A percentile compares a stretch with the other conserved stretches of the same genome.
Conservation (phyloP, 345 rosid species). For the Brassica rapa region DNA sequence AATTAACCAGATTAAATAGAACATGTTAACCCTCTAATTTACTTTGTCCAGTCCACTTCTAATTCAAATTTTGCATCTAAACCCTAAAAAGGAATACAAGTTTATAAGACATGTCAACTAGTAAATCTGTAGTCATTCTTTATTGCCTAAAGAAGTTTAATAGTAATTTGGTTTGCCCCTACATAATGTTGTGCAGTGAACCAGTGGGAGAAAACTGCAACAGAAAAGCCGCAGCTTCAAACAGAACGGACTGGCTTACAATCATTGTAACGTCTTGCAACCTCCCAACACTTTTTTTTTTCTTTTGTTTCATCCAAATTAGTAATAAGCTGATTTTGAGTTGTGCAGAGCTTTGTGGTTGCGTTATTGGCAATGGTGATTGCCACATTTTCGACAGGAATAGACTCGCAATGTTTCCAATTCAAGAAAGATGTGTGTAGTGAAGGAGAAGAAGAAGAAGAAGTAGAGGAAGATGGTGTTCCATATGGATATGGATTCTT, state of each 20-base stretch:
- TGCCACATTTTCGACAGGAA: conserved; percentile 95
- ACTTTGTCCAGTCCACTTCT: background rate
- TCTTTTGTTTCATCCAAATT: background rate
- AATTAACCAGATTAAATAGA: background rate
- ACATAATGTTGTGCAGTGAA: conserved; percentile 59
- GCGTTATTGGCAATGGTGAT: conserved; percentile 85
- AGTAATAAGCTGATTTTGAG: background rate
- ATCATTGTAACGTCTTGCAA: conserved; percentile 60
- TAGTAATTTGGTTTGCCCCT: background rate
- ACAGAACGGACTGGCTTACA: conserved; percentile 89
- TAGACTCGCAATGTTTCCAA: conserved; percentile 92
- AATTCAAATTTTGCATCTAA: conserved; percentile 3
- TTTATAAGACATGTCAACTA: conserved; percentile 6
- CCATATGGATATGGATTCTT: conserved; percentile 98
- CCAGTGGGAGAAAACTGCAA: conserved; percentile 91
- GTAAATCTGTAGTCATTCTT: background rate
- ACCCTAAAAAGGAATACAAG: background rate
- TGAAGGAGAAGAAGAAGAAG: conserved; percentile 40
- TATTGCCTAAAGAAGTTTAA: background rate
- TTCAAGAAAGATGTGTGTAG: conserved; percentile 50
- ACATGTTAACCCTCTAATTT: background rate
- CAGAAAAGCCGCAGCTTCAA: conserved; percentile 80
- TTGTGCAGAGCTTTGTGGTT: conserved; percentile 77
- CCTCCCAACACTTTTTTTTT: background rate
- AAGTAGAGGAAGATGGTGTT: conserved; percentile 56